Conservation (phyloP, 2,329 filamentous ascomycete genomes). For the Monilinia vaccinii-corymbosi region DNA sequence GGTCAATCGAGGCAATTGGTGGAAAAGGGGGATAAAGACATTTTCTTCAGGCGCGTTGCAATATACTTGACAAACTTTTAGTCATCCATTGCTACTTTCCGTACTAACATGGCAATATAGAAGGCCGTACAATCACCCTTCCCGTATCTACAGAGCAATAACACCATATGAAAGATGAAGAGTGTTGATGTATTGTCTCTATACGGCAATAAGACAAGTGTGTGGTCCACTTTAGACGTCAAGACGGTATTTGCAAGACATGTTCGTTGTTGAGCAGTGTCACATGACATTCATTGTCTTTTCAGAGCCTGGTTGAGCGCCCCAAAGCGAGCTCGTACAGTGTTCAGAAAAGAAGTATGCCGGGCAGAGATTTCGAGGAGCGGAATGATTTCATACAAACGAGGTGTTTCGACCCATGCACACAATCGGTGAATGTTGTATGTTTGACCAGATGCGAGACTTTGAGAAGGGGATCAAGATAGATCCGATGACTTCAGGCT, state of each 20-base stretch:
- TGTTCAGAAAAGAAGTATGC: background rate
- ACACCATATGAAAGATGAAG: background rate
- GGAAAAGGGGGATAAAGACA: background rate
- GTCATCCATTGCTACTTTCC: background rate
- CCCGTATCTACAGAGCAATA: background rate
- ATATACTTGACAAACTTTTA: background rate
- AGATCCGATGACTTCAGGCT: background rate
- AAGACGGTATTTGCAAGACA: background rate
- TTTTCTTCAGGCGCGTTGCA: background rate
- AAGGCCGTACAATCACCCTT: background rate
- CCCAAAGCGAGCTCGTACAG: background rate
- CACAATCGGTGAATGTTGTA: background rate
- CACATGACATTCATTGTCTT: background rate
- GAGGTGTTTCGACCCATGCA: background rate
- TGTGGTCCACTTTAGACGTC: too few species aligned
- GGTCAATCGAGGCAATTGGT: background rate
- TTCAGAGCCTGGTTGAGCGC: background rate
- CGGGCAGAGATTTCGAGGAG: background rate
- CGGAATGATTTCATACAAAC: background rate
- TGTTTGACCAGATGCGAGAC: background rate
- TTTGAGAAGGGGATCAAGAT: background rate
- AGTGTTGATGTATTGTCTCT: background rate
- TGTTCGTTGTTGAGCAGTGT: background rate
- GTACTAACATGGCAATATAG: background rate
- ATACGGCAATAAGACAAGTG: background rate